phyloP scores from a whole-genome alignment of 192 early-diverging fungal species.

The Coemansia sp. region DNA sequence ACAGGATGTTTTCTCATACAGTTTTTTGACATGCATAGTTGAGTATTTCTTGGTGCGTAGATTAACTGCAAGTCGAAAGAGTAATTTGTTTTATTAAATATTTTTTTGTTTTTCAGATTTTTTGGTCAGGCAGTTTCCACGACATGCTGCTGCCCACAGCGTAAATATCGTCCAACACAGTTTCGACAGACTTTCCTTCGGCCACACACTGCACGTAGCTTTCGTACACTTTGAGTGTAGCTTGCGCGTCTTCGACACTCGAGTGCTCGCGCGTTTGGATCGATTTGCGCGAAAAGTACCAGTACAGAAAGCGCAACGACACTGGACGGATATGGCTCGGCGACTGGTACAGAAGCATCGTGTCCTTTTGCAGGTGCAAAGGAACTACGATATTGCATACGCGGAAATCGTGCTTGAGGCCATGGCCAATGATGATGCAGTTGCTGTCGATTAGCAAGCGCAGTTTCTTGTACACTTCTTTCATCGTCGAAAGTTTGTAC shows the following conservation, averaged over 20 bases:
- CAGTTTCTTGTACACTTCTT: constrained; percentile 92
- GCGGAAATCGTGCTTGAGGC: constrained; percentile 92
- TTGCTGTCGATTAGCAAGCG: constrained; percentile 86
- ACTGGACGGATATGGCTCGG: constrained; percentile 48
- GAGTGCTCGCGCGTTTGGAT: constrained; percentile 92
- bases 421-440: constrained; percentile 93
- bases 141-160: constrained; percentile 32
- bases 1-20: background rate
- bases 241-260: constrained; percentile 89
- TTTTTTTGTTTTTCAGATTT: constrained; percentile 2
- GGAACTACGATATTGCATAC: constrained; percentile 92
- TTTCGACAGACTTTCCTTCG: constrained; percentile 68
- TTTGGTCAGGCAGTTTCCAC: constrained; percentile 41
- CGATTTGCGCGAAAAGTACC: constrained; percentile 77
- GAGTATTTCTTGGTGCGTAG: background rate
- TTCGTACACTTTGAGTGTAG: constrained; percentile 82
- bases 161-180: constrained; percentile 67
- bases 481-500: constrained; percentile 83
- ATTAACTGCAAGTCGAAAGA: background rate
- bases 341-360: constrained; percentile 85
- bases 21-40: background rate
- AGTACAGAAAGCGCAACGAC: constrained; percentile 88
- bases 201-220: constrained; percentile 68
- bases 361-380: constrained; percentile 85
- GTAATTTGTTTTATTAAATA: background rate